These are phyloP conservation scores for Hippophae rhamnoides DNA, from an alignment of 306 rosid species.

Conservation along the genomic window DNA sequence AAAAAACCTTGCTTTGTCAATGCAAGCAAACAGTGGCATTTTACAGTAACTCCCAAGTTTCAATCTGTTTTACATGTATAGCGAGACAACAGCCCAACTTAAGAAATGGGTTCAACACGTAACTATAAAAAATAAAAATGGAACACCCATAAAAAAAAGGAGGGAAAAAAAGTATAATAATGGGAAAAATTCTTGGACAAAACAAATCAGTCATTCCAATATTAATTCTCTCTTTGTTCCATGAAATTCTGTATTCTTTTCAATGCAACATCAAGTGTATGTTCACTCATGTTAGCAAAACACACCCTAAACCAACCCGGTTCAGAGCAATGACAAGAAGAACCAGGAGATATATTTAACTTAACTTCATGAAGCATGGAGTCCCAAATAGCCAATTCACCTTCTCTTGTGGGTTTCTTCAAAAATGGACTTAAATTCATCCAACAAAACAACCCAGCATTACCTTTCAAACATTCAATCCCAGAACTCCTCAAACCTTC, in stretches of 20 bases:
- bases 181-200: too few relatives aligned
- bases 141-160: too few relatives aligned
- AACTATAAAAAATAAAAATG: too few relatives aligned
- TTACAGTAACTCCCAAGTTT: not conserved
- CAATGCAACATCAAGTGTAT: constrained; percentile 57
- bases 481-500: constrained; percentile 54
- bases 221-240: constrained; percentile 15
- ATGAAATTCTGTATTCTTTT: constrained; percentile 49
- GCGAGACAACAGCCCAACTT: too few relatives aligned
- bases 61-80: constrained; percentile 10
- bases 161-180: too few relatives aligned
- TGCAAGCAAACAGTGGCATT: constrained; percentile 56
- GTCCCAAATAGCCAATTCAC: constrained; percentile 65
- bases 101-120: too few relatives aligned
- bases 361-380: constrained; percentile 42
- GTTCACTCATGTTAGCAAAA: constrained; percentile 80
- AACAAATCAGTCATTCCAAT: too few relatives aligned
- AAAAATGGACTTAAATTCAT: constrained; percentile 67
- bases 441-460: constrained; percentile 93
- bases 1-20: constrained; percentile 46
- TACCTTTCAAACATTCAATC: constrained; percentile 77
- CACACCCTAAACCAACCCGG: constrained; percentile 99
- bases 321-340: constrained; percentile 81
- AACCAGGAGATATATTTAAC: constrained; percentile 83
- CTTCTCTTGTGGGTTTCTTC: constrained; percentile 47